Percentiles rank a stretch among this genome's conserved stretches.
phyloP scores from a whole-genome alignment of 345 rosid species.

The Eucalyptus curtisii region DNA sequence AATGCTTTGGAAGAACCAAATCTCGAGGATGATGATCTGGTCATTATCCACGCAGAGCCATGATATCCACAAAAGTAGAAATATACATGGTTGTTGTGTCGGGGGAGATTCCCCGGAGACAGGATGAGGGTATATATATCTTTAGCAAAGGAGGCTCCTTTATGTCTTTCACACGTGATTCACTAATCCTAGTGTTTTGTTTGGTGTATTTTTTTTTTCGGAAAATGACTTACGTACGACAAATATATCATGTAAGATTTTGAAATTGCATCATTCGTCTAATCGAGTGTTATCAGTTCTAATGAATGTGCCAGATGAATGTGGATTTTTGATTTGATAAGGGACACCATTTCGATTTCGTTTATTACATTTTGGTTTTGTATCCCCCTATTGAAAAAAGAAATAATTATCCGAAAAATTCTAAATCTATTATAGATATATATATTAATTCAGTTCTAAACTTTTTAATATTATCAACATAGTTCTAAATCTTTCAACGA shows the following conservation, averaged over 20 bases:
- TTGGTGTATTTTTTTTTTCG: neutral
- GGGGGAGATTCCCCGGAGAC: neutral
- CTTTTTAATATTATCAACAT: neutral
- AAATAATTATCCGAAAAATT: neutral
- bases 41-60: neutral
- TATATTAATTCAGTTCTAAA: neutral
- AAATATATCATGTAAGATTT: neutral
- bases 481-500: neutral
- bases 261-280: neutral
- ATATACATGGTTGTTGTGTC: neutral
- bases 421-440: neutral
- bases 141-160: neutral
- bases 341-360: neutral
- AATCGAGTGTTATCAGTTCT: neutral
- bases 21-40: neutral
- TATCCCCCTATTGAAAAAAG: neutral
- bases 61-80: neutral
- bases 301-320: neutral
- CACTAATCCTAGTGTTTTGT: neutral
- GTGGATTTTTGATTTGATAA: neutral
- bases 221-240: neutral
- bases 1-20: neutral
- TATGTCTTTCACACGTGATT: neutral
- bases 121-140: neutral
- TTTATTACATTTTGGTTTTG: neutral